Conservation (phyloP, 2,329 filamentous ascomycete species). For the Venturia oleaginea region DNA sequence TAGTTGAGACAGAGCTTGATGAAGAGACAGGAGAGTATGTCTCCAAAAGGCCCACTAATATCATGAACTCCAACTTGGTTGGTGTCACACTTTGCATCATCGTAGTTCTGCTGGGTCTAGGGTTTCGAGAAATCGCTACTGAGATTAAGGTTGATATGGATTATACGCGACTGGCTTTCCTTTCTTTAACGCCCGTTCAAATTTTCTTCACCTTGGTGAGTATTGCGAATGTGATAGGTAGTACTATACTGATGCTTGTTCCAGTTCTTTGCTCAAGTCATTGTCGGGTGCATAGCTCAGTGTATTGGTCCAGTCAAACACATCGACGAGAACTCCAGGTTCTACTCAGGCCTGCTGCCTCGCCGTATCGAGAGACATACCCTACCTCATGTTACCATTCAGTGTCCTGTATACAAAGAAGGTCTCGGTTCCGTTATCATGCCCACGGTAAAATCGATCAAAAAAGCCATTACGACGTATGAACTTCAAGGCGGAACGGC, state of each 20-base stretch:
- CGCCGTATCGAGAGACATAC: constrained; percentile 47
- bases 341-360: constrained; percentile 66
- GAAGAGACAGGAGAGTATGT: constrained; percentile 61
- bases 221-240: neutral
- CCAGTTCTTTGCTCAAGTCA: constrained; percentile 67
- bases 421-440: constrained; percentile 50
- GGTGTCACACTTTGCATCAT: constrained; percentile 57
- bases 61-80: constrained; percentile 62
- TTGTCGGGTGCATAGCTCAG: constrained; percentile 66
- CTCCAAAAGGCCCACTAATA: constrained; percentile 57
- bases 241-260: neutral
- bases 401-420: constrained; percentile 35
- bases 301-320: constrained; percentile 68
- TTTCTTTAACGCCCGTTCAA: constrained; percentile 60
- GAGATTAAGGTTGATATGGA: constrained; percentile 56
- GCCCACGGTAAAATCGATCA: constrained; percentile 68
- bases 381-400: constrained; percentile 47
- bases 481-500: constrained; percentile 52
- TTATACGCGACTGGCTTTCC: constrained; percentile 55
- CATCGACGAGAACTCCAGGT: constrained; percentile 67
- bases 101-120: constrained; percentile 57
- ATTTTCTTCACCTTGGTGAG: constrained; percentile 64
- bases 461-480: constrained; percentile 49
- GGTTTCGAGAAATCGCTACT: constrained; percentile 59
- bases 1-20: constrained; percentile 52